A percentile compares a stretch with the other conserved stretches of the same genome.
Evolutionary conservation across 768 basidiomycete genomes (phyloP).

Genomic region (Basidioascus undulatus): DNA sequence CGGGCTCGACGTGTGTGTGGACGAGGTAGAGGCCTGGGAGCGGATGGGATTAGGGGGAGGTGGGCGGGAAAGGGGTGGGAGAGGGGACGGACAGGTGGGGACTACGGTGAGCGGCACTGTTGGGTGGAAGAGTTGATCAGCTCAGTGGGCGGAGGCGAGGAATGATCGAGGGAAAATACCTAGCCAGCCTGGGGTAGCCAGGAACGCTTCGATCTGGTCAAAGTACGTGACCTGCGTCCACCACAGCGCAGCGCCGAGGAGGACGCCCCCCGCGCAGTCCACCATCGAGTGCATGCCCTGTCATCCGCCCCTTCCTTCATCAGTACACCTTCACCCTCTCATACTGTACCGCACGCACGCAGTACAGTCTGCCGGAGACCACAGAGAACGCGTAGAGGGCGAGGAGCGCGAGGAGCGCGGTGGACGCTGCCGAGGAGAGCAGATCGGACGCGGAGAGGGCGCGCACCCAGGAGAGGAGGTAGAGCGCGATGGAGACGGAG

Average conservation of each 20-base stretch:
- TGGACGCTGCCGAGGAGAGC: background rate
- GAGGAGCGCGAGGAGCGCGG: slow-evolving; percentile 1
- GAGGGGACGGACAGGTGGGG: too few relatives aligned
- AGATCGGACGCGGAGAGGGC: background rate
- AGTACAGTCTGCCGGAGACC: slow-evolving; percentile 19
- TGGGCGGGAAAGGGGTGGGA: background rate
- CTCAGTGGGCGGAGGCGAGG: background rate
- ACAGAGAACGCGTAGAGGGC: slow-evolving; percentile 16
- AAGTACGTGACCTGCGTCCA: background rate
- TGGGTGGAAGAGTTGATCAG: background rate
- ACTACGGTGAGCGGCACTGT: slow-evolving; percentile 1
- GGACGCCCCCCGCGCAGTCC: slow-evolving; percentile 5
- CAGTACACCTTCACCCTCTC: background rate
- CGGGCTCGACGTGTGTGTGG: slow-evolving; percentile 79
- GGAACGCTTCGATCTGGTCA: background rate
- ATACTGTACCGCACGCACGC: slow-evolving; percentile 3
- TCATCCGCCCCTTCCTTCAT: too few relatives aligned
- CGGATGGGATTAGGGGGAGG: slow-evolving; percentile 36
- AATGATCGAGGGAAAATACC: background rate
- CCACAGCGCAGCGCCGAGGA: slow-evolving; percentile 10
- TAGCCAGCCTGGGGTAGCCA: background rate
- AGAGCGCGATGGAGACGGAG: slow-evolving; percentile 65
- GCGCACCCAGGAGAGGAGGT: slow-evolving; percentile 25
- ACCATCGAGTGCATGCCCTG: slow-evolving; percentile 12
- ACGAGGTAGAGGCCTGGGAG: slow-evolving; percentile 45